phyloP scores from a whole-genome alignment of 257 asterid genomes.

The Salvia miltiorrhiza region DNA sequence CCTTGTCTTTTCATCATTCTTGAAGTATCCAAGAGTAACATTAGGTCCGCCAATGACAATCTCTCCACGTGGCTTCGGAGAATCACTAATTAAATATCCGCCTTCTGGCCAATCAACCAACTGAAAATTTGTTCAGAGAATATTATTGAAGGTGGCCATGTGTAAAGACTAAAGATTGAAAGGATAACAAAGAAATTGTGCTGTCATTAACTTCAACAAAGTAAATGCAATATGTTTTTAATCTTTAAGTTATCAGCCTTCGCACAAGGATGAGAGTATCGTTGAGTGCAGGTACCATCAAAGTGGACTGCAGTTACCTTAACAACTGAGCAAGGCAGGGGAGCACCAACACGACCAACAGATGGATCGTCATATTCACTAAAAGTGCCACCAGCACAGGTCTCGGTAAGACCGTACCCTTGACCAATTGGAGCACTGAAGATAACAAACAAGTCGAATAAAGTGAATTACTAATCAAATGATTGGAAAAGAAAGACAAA shows the following conservation, averaged over 20 bases:
- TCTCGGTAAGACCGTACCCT: conserved; percentile 98
- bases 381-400: conserved; percentile 98
- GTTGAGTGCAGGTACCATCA: background rate
- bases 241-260: background rate
- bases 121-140: conserved; percentile 33
- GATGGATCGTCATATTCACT: conserved; percentile 93
- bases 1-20: conserved; percentile 74
- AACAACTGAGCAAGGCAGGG: conserved; percentile 82
- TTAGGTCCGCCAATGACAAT: conserved; percentile 93
- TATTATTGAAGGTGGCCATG: background rate
- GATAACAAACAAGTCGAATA: conserved; percentile 19
- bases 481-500: background rate
- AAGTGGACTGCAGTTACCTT: conserved; percentile 51
- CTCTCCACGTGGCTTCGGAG: conserved; percentile 92
- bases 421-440: conserved; percentile 96
- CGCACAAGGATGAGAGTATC: background rate
- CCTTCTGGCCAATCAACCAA: conserved; percentile 97
- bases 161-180: background rate
- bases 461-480: background rate
- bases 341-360: conserved; percentile 98
- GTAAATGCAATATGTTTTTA: background rate
- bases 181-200: background rate
- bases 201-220: background rate
- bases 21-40: conserved; percentile 91
- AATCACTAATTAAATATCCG: conserved; percentile 72